Conservation (phyloP, 176 grass and related monocot genomes). For the Alopecurus myosuroides region DNA sequence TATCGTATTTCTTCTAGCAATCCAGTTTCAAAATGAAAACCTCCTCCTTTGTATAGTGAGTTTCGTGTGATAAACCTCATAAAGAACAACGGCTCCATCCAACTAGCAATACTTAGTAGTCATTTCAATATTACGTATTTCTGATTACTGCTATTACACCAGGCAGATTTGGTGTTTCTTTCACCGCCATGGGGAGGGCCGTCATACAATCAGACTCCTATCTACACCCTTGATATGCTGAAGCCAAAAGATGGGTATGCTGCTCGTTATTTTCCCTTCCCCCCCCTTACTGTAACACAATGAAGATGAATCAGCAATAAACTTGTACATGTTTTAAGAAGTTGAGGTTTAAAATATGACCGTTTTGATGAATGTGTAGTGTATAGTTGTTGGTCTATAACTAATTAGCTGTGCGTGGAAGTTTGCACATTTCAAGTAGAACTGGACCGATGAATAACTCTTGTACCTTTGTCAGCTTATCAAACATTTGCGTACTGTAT, state of each 20-base stretch:
- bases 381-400: not conserved
- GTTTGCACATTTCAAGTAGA: not conserved
- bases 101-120: not conserved
- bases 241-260: slow-evolving; percentile 60
- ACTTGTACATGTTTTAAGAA: not conserved
- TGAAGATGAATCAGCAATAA: not conserved
- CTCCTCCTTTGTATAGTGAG: not conserved
- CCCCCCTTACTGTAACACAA: not conserved
- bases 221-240: slow-evolving; percentile 66
- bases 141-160: slow-evolving; percentile 2
- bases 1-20: not conserved
- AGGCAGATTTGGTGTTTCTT: slow-evolving; percentile 75
- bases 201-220: slow-evolving; percentile 35
- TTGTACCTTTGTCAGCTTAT: not conserved
- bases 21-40: not conserved
- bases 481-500: too few species aligned
- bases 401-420: not conserved
- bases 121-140: not conserved
- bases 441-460: too few species aligned
- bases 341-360: not conserved
- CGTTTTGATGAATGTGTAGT: not conserved
- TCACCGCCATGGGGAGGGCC: slow-evolving; percentile 85
- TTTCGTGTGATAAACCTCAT: not conserved
- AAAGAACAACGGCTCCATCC: not conserved
- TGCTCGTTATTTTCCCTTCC: not conserved